Evolutionary conservation across 805 yeast genomes (phyloP), one percentile per base, ranked within the genome.

Genomic region (Cyberlindnera nakhonratchasimensis): DNA sequence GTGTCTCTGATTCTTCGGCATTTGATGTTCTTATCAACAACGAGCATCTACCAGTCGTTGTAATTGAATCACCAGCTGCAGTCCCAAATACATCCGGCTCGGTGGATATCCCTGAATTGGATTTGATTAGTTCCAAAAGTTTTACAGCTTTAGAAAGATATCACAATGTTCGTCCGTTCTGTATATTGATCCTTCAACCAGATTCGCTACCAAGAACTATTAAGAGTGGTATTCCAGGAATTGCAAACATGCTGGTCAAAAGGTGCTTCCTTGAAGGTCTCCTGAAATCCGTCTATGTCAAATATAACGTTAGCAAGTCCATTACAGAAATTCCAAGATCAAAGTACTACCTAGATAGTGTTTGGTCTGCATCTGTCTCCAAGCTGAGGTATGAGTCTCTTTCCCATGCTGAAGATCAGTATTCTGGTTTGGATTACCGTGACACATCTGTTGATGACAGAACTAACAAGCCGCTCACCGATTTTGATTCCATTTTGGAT

Each of bases 171-270:
- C 73, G 93, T 24, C 78, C 90, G 2, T 85, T 82, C 57, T 89
- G 96, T 61, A 81, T 90, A 2, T 57, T 88, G 47, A 81, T 90
- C 3, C 83, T 91, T 1, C 83, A 87, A 20, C 82, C 86, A 19
- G 86, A 86, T 44, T 72, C 89, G 0, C 67, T 93, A 20, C 96
- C 99, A 4, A 77, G 96, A 57, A 82, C 95, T 24, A 70, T 80
- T 55, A 70, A 93, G 52, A 80, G 86, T 61, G 96, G 96, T 18
- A 82, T 96, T 8, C 71, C 87, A 17, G 98, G 93, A 53, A 84
- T 93, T 48, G 98, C 98, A 1, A 93, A 90, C 53, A 86, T 80
- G 84, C 74, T 80, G 55, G 88, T 86, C 64, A 86, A 82, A 55
- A 77, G 81, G 50, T 75, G 78, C 51, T 89, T 89, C 58, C 69